These are phyloP conservation scores for Draba incana DNA, from an alignment of 345 rosid genomes.

Conservation along the genomic window DNA sequence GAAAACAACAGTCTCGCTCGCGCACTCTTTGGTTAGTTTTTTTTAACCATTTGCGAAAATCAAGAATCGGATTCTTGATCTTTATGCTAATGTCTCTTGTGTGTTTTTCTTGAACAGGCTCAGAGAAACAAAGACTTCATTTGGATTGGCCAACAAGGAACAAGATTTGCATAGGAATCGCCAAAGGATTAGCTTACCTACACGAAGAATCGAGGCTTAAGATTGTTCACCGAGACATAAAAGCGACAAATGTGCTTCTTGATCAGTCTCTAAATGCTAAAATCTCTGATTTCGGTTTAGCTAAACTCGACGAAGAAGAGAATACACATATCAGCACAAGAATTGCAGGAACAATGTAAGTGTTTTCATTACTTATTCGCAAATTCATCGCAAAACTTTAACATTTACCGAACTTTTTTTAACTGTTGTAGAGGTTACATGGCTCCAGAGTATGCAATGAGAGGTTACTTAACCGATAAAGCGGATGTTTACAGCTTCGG, in stretches of 20 bases:
- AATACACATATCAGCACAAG: slow-evolving; percentile 60
- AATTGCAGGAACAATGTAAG: slow-evolving; percentile 59
- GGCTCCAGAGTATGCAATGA: slow-evolving; percentile 94
- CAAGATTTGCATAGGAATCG: slow-evolving; percentile 55
- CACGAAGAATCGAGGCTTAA: slow-evolving; percentile 61
- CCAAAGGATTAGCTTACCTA: slow-evolving; percentile 57
- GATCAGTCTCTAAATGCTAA: slow-evolving; percentile 48
- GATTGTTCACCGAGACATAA: slow-evolving; percentile 66
- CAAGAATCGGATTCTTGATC: not conserved
- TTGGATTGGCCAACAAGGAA: slow-evolving; percentile 56
- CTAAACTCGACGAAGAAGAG: slow-evolving; percentile 59
- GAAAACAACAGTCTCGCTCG: slow-evolving; percentile 59
- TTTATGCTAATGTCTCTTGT: not conserved
- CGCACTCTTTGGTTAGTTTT: slow-evolving; percentile 50
- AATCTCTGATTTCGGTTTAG: slow-evolving; percentile 65
- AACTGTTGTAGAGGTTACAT: slow-evolving; percentile 63
- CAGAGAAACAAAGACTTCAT: slow-evolving; percentile 38
- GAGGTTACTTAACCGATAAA: slow-evolving; percentile 83
- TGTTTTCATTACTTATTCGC: not conserved
- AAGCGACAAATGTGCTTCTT: slow-evolving; percentile 59
- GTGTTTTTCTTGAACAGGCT: slow-evolving; percentile 22
- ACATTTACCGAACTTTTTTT: too few species aligned
- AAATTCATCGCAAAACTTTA: not conserved
- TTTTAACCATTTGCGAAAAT: not conserved
- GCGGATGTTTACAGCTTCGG: slow-evolving; percentile 88